phyloP scores from a whole-genome alignment of 768 basidiomycete species.

The Psilocybe subaeruginosa region DNA sequence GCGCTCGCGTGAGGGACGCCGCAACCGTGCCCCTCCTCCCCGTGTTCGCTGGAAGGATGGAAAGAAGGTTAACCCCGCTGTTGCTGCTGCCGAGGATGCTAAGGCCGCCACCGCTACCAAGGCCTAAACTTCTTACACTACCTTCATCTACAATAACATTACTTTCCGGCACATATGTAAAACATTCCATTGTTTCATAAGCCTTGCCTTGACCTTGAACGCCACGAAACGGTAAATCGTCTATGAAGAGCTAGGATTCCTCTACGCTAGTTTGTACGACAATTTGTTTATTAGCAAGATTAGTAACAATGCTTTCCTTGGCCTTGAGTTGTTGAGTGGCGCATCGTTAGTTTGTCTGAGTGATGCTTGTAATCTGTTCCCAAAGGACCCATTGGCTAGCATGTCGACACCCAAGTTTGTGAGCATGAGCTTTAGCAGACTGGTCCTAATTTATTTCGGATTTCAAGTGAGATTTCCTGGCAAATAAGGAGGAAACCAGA shows the following conservation, averaged over 20 bases:
- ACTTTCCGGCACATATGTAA: not conserved
- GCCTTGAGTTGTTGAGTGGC: no score
- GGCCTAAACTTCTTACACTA: conserved; percentile 40
- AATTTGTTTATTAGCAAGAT: not conserved
- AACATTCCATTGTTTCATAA: not conserved
- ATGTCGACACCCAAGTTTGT: no score
- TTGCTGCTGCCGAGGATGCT: conserved; percentile 89
- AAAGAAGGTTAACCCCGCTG: conserved; percentile 96
- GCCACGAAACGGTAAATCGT: not conserved
- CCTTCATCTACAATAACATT: conserved; percentile 5
- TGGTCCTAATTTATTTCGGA: no score
- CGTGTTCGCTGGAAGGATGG: conserved; percentile 95
- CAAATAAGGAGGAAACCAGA: not conserved
- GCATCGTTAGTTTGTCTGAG: no score
- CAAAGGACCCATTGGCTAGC: no score
- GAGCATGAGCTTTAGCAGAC: no score
- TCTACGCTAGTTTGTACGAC: not conserved
- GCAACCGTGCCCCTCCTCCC: conserved; percentile 97
- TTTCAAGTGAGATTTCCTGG: no score
- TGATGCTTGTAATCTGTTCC: no score
- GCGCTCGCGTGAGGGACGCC: conserved; percentile 91
- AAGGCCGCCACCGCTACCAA: conserved; percentile 60
- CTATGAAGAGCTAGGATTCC: not conserved
- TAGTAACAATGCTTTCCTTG: no score
- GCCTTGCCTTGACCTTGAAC: not conserved